A percentile compares a stretch with the other conserved stretches of the same genome.
Evolutionary conservation across 768 basidiomycete species (phyloP).

Genomic region (Solioccasus polychromus): DNA sequence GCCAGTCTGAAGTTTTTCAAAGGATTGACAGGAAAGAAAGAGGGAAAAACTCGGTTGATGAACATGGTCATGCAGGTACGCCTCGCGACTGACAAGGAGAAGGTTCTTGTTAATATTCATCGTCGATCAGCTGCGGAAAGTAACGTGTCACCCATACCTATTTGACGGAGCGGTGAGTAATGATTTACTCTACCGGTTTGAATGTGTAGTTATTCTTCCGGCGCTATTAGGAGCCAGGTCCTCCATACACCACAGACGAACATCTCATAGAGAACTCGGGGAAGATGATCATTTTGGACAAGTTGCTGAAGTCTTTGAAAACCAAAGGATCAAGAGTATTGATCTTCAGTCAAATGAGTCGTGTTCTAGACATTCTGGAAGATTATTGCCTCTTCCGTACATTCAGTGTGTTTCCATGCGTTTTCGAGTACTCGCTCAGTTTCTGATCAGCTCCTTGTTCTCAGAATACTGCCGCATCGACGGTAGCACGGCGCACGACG

Average conservation of each 20-base stretch:
- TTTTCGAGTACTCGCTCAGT: neutral
- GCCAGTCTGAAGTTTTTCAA: neutral
- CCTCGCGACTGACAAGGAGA: neutral
- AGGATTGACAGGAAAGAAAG: conserved; percentile 95
- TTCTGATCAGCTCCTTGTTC: conserved; percentile 4
- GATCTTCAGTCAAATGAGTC: conserved; percentile 99
- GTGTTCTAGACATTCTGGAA: conserved; percentile 94
- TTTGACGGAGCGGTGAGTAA: conserved; percentile 82
- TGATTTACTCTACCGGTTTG: neutral
- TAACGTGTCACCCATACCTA: conserved; percentile 87
- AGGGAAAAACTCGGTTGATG: conserved; percentile 95
- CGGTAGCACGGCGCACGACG: conserved; percentile 93
- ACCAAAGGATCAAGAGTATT: conserved; percentile 91
- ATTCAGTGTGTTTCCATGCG: conserved; percentile 59
- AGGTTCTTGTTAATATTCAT: conserved; percentile 7
- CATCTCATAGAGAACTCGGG: conserved; percentile 93
- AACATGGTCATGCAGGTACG: conserved; percentile 99
- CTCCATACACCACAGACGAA: conserved; percentile 97
- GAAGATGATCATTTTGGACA: conserved; percentile 98
- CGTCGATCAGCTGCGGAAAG: conserved; percentile 59
- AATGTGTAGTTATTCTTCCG: neutral
- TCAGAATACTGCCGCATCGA: conserved; percentile 96
- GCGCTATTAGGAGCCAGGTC: conserved; percentile 81
- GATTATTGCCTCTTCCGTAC: conserved; percentile 92
- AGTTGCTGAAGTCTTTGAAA: conserved; percentile 83